A percentile compares a stretch with the other conserved stretches of the same genome.
These are phyloP conservation scores for Nemania abortiva DNA, from an alignment of 2,329 filamentous ascomycete genomes.

Conservation along the genomic window DNA sequence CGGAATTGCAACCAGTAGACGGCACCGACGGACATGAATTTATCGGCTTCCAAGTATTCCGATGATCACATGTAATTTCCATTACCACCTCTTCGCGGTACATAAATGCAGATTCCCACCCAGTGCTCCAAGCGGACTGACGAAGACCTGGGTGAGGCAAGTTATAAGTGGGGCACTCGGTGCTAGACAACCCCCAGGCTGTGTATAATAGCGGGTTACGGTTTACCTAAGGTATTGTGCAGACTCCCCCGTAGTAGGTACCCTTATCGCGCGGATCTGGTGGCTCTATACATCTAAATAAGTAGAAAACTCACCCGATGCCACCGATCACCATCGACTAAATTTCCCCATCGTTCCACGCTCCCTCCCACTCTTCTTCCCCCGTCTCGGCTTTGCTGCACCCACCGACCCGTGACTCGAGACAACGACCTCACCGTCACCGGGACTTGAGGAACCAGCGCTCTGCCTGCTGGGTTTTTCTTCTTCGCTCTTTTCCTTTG, in stretches of 20 bases:
- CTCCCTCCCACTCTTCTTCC: conserved; percentile 27
- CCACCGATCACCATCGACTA: conserved; percentile 21
- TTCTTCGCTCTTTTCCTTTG: conserved; percentile 10
- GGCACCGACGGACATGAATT: conserved; percentile 1
- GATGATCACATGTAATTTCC: background rate
- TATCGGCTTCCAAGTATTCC: conserved; percentile 1
- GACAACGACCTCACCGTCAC: conserved; percentile 28
- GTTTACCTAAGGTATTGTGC: background rate
- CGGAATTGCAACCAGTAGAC: background rate
- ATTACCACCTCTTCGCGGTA: background rate
- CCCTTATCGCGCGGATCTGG: conserved; percentile 24
- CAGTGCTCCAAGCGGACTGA: background rate
- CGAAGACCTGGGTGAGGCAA: background rate
- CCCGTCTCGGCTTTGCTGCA: conserved; percentile 35
- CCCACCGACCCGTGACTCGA: conserved; percentile 37
- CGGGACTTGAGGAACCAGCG: conserved; percentile 28
- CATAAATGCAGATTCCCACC: background rate
- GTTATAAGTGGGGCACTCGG: conserved; percentile 27
- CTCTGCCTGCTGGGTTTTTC: conserved; percentile 18
- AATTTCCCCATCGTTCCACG: conserved; percentile 30
- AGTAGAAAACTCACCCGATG: conserved; percentile 32
- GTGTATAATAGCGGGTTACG: no score
- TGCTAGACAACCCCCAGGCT: background rate
- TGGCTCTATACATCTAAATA: conserved; percentile 26
- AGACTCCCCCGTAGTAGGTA: conserved; percentile 10